A percentile compares a stretch with the other conserved stretches of the same genome.
Evolutionary conservation across 2,329 filamentous ascomycete species (phyloP).

Genomic region (Dryadomyces sulphureus): DNA sequence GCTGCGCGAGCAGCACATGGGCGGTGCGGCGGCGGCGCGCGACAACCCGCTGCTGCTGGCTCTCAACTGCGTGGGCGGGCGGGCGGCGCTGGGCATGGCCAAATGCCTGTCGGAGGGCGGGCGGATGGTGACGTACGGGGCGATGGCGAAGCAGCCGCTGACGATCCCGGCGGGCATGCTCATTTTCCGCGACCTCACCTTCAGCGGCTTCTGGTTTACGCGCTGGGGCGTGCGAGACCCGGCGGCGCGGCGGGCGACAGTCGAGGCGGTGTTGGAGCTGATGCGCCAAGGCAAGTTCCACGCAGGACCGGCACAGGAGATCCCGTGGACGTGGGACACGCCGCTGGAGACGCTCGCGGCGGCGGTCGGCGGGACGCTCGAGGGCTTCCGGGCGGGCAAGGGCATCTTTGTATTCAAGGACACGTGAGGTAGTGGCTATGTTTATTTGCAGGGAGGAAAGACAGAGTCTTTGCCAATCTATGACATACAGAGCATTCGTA

Average conservation of each 20-base stretch:
- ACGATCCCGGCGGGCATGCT: slow-evolving; percentile 66
- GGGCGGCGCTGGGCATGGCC: slow-evolving; percentile 64
- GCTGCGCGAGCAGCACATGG: slow-evolving; percentile 47
- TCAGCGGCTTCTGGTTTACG: slow-evolving; percentile 91
- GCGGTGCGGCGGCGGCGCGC: slow-evolving; percentile 45
- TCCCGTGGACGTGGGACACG: slow-evolving; percentile 74
- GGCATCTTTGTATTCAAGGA: slow-evolving; percentile 71
- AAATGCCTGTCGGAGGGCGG: slow-evolving; percentile 55
- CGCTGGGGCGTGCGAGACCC: slow-evolving; percentile 69
- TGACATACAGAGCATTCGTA: neutral
- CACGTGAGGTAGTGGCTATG: slow-evolving; percentile 22
- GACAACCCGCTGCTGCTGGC: slow-evolving; percentile 51
- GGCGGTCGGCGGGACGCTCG: slow-evolving; percentile 69
- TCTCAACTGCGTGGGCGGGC: slow-evolving; percentile 88
- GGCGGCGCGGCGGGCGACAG: slow-evolving; percentile 59
- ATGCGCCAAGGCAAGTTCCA: slow-evolving; percentile 63
- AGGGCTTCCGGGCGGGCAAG: slow-evolving; percentile 78
- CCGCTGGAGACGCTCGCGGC: slow-evolving; percentile 51
- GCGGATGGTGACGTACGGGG: slow-evolving; percentile 84
- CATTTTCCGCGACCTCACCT: slow-evolving; percentile 85
- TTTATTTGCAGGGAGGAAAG: neutral
- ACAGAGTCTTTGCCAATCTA: neutral
- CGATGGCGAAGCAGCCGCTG: slow-evolving; percentile 83
- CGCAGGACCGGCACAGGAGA: slow-evolving; percentile 68
- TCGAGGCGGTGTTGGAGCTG: slow-evolving; percentile 71